Evolutionary conservation across 2,329 filamentous ascomycete genomes (phyloP).

Genomic region (Paraphaeosphaeria sporulosa): DNA sequence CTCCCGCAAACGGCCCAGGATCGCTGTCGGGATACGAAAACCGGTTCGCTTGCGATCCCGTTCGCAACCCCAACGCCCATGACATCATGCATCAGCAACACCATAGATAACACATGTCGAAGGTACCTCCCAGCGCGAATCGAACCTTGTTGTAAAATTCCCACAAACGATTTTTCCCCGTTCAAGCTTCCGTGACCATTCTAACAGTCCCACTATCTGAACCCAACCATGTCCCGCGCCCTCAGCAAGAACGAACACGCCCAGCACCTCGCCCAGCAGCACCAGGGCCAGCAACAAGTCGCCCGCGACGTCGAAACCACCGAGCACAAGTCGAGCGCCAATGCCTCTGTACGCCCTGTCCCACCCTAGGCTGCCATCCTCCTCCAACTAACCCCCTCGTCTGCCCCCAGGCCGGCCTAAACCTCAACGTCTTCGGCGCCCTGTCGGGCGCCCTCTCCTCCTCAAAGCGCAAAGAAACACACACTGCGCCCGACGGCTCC

Average conservation of each 20-base stretch:
- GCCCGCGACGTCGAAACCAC: slow-evolving; percentile 34
- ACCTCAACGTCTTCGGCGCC: slow-evolving; percentile 47
- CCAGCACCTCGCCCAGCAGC: slow-evolving; percentile 31
- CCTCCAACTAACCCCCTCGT: no score
- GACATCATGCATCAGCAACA: slow-evolving; percentile 29
- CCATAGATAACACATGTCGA: slow-evolving; percentile 17
- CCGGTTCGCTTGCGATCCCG: slow-evolving; percentile 22
- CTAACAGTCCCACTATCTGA: no score
- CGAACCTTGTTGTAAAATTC: not conserved
- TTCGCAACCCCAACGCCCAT: slow-evolving; percentile 12
- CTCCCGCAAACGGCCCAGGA: slow-evolving; percentile 25
- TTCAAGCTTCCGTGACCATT: not conserved
- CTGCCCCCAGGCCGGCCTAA: slow-evolving; percentile 39
- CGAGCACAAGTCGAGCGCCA: slow-evolving; percentile 41
- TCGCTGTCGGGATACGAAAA: slow-evolving; percentile 22
- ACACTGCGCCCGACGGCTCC: slow-evolving; percentile 37
- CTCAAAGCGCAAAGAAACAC: slow-evolving; percentile 40
- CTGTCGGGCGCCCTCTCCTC: slow-evolving; percentile 42
- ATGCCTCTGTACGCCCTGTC: slow-evolving; percentile 34
- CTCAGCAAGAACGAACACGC: slow-evolving; percentile 34
- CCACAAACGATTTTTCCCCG: not conserved
- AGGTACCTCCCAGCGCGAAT: not conserved
- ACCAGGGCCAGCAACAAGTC: slow-evolving; percentile 25
- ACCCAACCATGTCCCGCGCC: slow-evolving; percentile 31
- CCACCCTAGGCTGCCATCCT: no score